Evolutionary conservation across 2,329 filamentous ascomycete species (phyloP).

Genomic region (Trichoderma cornu-damae): DNA sequence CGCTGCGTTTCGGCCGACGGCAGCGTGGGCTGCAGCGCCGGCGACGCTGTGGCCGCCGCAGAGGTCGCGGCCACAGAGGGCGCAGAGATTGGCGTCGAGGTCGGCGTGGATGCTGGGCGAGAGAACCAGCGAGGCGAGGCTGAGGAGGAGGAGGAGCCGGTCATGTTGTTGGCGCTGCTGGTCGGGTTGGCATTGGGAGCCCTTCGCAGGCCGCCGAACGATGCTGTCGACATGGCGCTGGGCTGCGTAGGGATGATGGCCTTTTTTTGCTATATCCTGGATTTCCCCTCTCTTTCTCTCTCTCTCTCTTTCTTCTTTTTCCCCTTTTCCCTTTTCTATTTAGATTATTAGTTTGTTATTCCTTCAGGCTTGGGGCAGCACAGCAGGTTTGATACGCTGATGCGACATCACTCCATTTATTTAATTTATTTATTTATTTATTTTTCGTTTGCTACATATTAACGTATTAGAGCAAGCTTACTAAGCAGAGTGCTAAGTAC

Average conservation of each 20-base stretch:
- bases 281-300: neutral
- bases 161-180: neutral
- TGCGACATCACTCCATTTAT: neutral
- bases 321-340: neutral
- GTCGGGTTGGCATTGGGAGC: neutral
- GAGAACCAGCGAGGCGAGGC: conserved; percentile 8
- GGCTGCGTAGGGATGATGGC: too few species aligned
- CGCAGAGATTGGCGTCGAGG: neutral
- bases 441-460: too few species aligned
- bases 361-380: neutral
- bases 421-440: too few species aligned
- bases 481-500: too few species aligned
- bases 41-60: conserved; percentile 7
- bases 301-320: neutral
- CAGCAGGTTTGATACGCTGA: neutral
- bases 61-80: neutral
- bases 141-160: conserved; percentile 2
- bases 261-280: neutral
- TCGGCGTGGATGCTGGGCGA: neutral
- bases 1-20: conserved; percentile 41
- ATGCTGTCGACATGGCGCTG: conserved; percentile 1
- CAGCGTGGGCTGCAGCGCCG: conserved; percentile 34
- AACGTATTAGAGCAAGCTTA: too few species aligned
- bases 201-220: neutral
- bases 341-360: neutral